These are phyloP conservation scores for Thoreauomyces humboldtii DNA, from an alignment of 192 early-diverging fungal genomes.

Conservation along the genomic window DNA sequence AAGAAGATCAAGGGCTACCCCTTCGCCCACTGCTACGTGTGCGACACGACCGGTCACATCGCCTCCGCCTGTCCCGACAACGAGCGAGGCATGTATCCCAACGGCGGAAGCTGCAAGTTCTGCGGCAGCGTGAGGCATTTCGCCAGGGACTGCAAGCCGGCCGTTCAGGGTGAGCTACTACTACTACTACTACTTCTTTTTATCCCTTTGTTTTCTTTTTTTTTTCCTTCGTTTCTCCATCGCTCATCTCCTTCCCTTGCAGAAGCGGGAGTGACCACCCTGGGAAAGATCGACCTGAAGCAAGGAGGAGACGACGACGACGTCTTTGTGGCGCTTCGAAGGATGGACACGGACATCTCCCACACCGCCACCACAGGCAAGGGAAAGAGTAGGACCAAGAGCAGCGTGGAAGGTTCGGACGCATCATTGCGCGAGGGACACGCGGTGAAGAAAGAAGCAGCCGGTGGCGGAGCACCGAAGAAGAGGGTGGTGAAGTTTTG, in stretches of 20 bases:
- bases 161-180: conserved; percentile 49
- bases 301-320: conserved; percentile 97
- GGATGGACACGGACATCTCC: conserved; percentile 45
- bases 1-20: conserved; percentile 55
- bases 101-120: conserved; percentile 86
- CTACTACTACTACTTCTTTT: neutral
- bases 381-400: neutral
- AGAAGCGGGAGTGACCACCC: conserved; percentile 41
- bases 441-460: no score
- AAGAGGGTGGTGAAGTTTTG: neutral
- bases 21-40: conserved; percentile 87
- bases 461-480: neutral
- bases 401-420: neutral
- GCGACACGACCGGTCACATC: conserved; percentile 80
- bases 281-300: conserved; percentile 76
- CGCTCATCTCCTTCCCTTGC: conserved; percentile 8
- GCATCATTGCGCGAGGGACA: neutral
- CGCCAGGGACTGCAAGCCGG: conserved; percentile 74
- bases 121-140: conserved; percentile 87
- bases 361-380: neutral
- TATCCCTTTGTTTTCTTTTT: neutral
- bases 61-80: conserved; percentile 81
- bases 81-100: conserved; percentile 83
- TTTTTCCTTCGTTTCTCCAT: neutral
- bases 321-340: conserved; percentile 70